Evolutionary conservation across 129 eudicot genomes (phyloP), one percentile per base, ranked within the genome.

Genomic region (Logfia minima): DNA sequence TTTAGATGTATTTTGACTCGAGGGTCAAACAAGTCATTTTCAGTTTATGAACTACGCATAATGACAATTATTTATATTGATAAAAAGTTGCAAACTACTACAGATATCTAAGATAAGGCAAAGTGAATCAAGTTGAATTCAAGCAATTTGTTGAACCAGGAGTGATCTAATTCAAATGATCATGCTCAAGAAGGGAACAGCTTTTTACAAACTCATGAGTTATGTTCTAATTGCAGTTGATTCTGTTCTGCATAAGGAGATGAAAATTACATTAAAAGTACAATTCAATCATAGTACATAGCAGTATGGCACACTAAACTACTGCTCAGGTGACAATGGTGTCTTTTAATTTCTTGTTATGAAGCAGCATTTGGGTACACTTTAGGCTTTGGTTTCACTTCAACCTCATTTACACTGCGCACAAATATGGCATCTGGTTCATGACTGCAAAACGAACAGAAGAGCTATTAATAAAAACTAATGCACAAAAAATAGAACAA

Each of bases 351-450:
- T 81, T 24, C 80, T 48, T 26, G 53, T 90, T 81, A 92, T 16
- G 96, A 55, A 35, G 90, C 45, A 81, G 96, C 84, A 79, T 88
- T 92, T 58, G 93, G 90, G 48, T 75, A 70, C 17, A 80, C 87
- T 84, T 88, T 92, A 1, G 98, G 98, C 85, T 92, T 92, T 55
- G 98, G 96, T 80, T 90, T 92, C 77, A 90, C 98, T 86, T 92
- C 98, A 8, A 90, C 94, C 85, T 92, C 97, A 73, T 89, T 92
- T 69, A 92, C 92, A 41, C 85, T 89, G 17, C 90, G 88, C 39
- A 91, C 87, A 67, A 82, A 92, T 66, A 92, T 92, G 67, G 96
- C 83, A 80, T 92, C 96, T 32, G 96, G 93, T 75, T 92, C 96
- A 43, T 90, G 98, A 61, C 98, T 90, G 93, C 92, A 81, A 78